Conservation (phyloP, 805 yeast genomes). For the Myxozyma mucilagina region DNA sequence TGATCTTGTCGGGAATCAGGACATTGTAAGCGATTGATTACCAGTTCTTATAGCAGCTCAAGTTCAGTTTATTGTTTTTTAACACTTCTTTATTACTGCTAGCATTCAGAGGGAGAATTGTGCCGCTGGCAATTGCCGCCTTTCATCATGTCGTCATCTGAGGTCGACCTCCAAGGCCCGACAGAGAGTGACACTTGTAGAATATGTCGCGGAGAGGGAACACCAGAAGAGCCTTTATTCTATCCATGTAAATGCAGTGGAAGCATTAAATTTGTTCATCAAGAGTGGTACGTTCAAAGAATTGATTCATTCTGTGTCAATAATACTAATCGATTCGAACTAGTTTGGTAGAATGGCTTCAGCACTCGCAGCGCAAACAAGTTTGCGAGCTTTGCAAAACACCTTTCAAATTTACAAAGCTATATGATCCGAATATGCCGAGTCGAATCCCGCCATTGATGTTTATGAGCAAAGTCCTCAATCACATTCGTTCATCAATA, state of each 20-base stretch:
- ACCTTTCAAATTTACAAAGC: conserved; percentile 64
- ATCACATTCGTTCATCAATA: conserved; percentile 25
- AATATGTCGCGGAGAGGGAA: conserved; percentile 91
- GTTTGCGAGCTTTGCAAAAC: conserved; percentile 88
- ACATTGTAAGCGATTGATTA: no score
- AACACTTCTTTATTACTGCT: not conserved
- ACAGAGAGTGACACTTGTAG: conserved; percentile 60
- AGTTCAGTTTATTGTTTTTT: no score
- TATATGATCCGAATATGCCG: conserved; percentile 68
- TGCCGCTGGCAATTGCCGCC: not conserved
- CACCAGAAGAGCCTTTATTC: conserved; percentile 71
- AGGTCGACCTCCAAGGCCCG: conserved; percentile 3
- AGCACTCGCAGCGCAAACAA: conserved; percentile 60
- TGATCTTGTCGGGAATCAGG: no score
- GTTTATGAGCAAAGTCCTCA: conserved; percentile 46
- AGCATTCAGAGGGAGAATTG: not conserved
- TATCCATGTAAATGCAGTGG: conserved; percentile 96
- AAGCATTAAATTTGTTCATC: conserved; percentile 88
- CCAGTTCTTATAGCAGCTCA: no score
- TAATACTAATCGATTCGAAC: not conserved
- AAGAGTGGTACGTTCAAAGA: conserved; percentile 58
- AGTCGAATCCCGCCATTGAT: conserved; percentile 55
- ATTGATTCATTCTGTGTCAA: not conserved
- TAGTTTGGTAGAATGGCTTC: conserved; percentile 76
- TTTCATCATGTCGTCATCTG: conserved; percentile 1